Percentiles rank a stretch among this genome's conserved stretches.
phyloP scores from a whole-genome alignment of 2,329 filamentous ascomycete genomes.

The Madurella fahalii region DNA sequence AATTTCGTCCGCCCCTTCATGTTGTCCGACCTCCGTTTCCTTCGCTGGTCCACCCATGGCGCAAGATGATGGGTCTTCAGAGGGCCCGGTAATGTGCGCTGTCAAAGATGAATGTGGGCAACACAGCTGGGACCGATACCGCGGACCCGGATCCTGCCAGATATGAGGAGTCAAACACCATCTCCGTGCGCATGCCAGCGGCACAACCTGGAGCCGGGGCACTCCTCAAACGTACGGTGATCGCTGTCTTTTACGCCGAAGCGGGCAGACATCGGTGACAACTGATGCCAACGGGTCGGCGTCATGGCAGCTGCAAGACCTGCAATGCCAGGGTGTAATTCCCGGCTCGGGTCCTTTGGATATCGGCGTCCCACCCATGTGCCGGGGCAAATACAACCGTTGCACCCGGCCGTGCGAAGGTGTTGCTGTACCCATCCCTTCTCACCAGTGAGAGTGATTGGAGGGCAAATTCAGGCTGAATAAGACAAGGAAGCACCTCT shows the following conservation, averaged over 20 bases:
- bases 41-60: not conserved
- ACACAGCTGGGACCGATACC: slow-evolving; percentile 1
- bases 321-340: no score
- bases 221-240: not conserved
- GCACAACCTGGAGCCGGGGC: not conserved
- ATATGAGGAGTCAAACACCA: not conserved
- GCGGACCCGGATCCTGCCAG: slow-evolving; percentile 3
- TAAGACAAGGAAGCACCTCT: not conserved
- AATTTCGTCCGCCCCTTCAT: slow-evolving; percentile 21
- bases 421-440: not conserved
- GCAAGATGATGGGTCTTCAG: not conserved
- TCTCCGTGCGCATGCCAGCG: not conserved
- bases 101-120: not conserved
- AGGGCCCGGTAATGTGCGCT: no score
- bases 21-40: not conserved
- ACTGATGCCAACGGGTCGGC: not conserved
- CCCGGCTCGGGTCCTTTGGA: not conserved
- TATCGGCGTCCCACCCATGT: not conserved
- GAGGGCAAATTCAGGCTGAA: slow-evolving; percentile 8
- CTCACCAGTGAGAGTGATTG: slow-evolving; percentile 1
- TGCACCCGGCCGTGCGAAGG: not conserved
- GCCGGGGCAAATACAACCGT: not conserved
- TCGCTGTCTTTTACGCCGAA: slow-evolving; percentile 5
- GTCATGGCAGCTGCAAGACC: not conserved
- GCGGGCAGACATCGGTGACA: not conserved